Base-by-base conservation (phyloP, 1,139 yeast species). In the Groenewaldozyma auringiensis region DNA sequence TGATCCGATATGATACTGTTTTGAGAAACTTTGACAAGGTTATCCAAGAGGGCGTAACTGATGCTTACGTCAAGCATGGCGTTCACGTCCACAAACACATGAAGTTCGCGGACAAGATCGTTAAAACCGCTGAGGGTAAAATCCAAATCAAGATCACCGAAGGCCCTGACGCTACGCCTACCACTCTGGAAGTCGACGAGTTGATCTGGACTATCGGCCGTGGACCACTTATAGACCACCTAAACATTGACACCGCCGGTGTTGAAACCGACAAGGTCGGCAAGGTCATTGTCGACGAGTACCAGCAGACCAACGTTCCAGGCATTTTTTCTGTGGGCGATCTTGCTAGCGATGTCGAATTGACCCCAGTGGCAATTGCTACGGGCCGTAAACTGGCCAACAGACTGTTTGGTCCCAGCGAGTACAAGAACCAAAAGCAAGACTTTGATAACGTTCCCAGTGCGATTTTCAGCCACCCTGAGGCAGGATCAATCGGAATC, bases 331-430 rank as follows among this genome's bases (percentile, higher is more conserved):
- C 98, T 1, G 72, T 92, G 45, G 99, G 99, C 61, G 99, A 92
- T 65, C 94, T 88, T 50, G 82, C 83, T 37, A 81, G 82, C 48
- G 59, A 60, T 33, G 83, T 84, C 44, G 97, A 92, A 69, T 76
- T 92, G 61, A 92, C 99, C 4, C 99, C 99, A 4, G 97, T 88
- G 41, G 98, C 98, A 41, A 92, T 92, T 71, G 97, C 98, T 36
- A 94, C 98, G 4, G 99, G 99, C 49, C 82, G 99, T 68, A 85
- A 79, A 66, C 76, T 92, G 55, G 78, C 96, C 36, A 89, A 88
- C 70, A 78, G 99, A 64, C 69, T 92, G 51, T 92, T 89, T 63
- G 96, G 96, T 21, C 82, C 89, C 43, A 78, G 75, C 46, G 65
- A 69, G 50, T 85, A 75, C 70, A 78, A 78, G 56, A 63, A 76